These are phyloP conservation scores for Diaporthe sp. DNA, from an alignment of 2,329 filamentous ascomycete species.

Conservation along the genomic window DNA sequence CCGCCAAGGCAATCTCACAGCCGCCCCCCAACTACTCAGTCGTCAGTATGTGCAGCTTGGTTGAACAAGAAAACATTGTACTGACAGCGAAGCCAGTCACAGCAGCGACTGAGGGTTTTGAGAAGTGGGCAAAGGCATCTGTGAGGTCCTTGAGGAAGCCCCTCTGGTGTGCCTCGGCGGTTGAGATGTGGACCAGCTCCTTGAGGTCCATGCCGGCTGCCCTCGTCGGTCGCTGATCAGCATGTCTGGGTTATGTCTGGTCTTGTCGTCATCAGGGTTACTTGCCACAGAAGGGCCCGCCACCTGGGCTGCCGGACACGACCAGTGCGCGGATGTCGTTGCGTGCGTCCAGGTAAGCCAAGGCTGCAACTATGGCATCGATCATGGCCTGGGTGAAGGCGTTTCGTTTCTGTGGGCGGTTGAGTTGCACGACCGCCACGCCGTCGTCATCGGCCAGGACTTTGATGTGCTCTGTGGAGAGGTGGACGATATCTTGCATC, in stretches of 20 bases:
- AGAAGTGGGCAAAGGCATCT: constrained; percentile 47
- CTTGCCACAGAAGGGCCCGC: constrained; percentile 51
- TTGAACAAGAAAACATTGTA: constrained; percentile 23
- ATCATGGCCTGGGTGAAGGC: constrained; percentile 65
- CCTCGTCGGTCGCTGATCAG: neutral
- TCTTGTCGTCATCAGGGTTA: constrained; percentile 21
- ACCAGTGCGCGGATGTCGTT: constrained; percentile 49
- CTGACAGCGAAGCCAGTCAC: constrained; percentile 62
- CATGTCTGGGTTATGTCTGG: neutral
- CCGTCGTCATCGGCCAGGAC: constrained; percentile 40
- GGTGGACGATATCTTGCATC: constrained; percentile 16
- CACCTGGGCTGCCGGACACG: constrained; percentile 46
- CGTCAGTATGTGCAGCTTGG: neutral
- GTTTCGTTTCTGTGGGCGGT: constrained; percentile 68
- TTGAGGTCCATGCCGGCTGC: constrained; percentile 38
- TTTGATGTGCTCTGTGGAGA: constrained; percentile 22
- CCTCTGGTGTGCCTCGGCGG: constrained; percentile 39
- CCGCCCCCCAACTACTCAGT: constrained; percentile 57
- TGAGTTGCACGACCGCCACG: constrained; percentile 60
- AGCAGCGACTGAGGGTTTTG: constrained; percentile 60
- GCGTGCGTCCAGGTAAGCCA: constrained; percentile 36
- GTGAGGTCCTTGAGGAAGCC: constrained; percentile 53
- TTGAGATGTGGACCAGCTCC: constrained; percentile 38
- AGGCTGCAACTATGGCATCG: constrained; percentile 45
- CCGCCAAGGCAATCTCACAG: constrained; percentile 60